Evolutionary conservation across 805 yeast species (phyloP), one percentile per base, ranked within the genome.

Genomic region (Candida nonsorbophila): DNA sequence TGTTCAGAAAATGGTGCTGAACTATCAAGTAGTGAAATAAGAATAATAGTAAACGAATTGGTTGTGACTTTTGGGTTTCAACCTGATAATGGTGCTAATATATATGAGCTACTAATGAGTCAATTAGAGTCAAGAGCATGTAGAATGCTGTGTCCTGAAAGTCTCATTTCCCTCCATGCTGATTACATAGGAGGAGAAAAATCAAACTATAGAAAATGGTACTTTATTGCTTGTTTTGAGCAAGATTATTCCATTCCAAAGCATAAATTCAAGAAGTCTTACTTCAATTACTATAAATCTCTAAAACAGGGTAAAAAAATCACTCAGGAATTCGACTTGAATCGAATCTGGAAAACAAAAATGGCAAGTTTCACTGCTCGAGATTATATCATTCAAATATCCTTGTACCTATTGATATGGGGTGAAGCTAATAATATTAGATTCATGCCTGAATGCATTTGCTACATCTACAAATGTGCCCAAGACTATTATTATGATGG

Each of bases 101-200:
- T 87, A 79, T 78, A 57, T 51, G 94, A 86, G 38, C 87, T 79
- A 46, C 66, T 87, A 36, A 70, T 90, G 81, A 62, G 70, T 5
- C 82, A 84, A 50, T 62, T 90, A 34, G 96, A 90, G 45, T 88
- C 97, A 6, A 73, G 96, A 35, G 73, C 95, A 0, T 75, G 94
- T 36, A 72, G 97, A 37, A 74, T 80, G 70, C 55, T 78, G 2
- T 83, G 95, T 3, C 53, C 62, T 20, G 69, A 61, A 33, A 97
- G 97, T 0, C 61, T 90, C 33, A 48, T 77, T 2, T 74, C 90
- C 0, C 57, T 90, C 19, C 97, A 90, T 56, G 79, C 86, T 1
- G 94, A 88, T 38, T 90, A 90, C 55, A 85, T 90, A 37, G 97
- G 96, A 0, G 97, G 97, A 11, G 84, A 79, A 28, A 66, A 78